Percentiles rank a stretch among this genome's conserved stretches.
phyloP scores from a whole-genome alignment of 75 land plant species.

The Sequoia sempervirens region DNA sequence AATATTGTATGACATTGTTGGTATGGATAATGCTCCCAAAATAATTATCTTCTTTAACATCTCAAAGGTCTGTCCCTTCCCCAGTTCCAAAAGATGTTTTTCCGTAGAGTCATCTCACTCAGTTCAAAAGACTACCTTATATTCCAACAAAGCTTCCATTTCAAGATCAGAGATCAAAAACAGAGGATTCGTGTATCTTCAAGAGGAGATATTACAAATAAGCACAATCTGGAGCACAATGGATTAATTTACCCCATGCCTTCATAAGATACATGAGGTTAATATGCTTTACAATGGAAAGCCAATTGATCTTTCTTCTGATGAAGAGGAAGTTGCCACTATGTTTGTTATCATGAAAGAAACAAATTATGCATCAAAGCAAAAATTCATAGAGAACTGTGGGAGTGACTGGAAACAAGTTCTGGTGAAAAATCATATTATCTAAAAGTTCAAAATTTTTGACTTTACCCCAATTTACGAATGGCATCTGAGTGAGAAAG shows the following conservation, averaged over 20 bases:
- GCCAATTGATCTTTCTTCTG: slow-evolving; percentile 79
- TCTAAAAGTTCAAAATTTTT: slow-evolving; percentile 75
- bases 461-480: slow-evolving; percentile 97
- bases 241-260: slow-evolving; percentile 96
- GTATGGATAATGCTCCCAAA: no score
- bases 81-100: no score
- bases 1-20: no score
- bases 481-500: slow-evolving; percentile 84
- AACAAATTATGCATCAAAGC: slow-evolving; percentile 74
- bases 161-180: no score
- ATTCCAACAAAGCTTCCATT: no score
- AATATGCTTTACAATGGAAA: slow-evolving; percentile 87
- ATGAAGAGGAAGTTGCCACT: slow-evolving; percentile 98
- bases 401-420: slow-evolving; percentile 77
- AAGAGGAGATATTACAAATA: slow-evolving; percentile 7
- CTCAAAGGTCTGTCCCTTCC: no score
- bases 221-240: slow-evolving; percentile 53
- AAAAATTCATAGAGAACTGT: slow-evolving; percentile 68
- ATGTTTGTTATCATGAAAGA: slow-evolving; percentile 98
- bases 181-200: no score
- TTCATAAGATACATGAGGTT: slow-evolving; percentile 82
- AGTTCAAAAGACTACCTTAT: no score
- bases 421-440: slow-evolving; percentile 77
- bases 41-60: no score
- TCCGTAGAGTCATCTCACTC: no score